Evolutionary conservation across 345 rosid genomes (phyloP).

Genomic region (Citrus cavaleriei): DNA sequence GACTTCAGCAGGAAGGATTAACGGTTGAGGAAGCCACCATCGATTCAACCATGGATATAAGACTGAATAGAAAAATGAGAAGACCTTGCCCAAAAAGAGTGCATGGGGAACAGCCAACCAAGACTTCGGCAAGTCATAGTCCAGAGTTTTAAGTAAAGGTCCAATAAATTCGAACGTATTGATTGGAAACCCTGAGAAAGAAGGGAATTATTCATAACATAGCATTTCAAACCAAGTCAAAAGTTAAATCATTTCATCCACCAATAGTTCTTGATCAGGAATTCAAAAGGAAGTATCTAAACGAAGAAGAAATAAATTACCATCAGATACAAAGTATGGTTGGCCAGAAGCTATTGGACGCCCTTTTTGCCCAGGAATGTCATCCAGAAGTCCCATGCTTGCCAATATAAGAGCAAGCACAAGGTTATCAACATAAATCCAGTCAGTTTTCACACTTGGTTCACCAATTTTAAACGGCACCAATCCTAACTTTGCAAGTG

Average conservation of each 20-base stretch:
- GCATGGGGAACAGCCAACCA: conserved; percentile 56
- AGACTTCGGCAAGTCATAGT: conserved; percentile 60
- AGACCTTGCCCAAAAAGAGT: conserved; percentile 52
- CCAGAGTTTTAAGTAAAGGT: conserved; percentile 66
- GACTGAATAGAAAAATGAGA: conserved; percentile 53
- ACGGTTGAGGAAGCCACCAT: conserved; percentile 88
- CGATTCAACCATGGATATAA: conserved; percentile 76
- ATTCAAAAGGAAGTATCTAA: neutral
- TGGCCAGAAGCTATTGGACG: conserved; percentile 84
- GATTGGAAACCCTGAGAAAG: conserved; percentile 68
- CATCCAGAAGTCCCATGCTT: conserved; percentile 89
- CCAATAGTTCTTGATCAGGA: neutral
- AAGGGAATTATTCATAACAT: neutral
- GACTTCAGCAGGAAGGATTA: conserved; percentile 89
- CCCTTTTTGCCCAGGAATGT: conserved; percentile 69
- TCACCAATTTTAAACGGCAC: conserved; percentile 60
- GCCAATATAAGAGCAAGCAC: conserved; percentile 74
- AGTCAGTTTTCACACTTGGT: conserved; percentile 70
- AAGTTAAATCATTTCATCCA: conserved; percentile 1
- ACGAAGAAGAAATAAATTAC: conserved; percentile 31
- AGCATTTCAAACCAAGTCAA: neutral
- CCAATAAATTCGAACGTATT: conserved; percentile 80
- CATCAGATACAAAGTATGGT: conserved; percentile 92
- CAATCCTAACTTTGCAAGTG: conserved; percentile 67
- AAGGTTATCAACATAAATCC: conserved; percentile 88